Evolutionary conservation across 345 rosid genomes (phyloP).

Genomic region (Syzygium oleosum): DNA sequence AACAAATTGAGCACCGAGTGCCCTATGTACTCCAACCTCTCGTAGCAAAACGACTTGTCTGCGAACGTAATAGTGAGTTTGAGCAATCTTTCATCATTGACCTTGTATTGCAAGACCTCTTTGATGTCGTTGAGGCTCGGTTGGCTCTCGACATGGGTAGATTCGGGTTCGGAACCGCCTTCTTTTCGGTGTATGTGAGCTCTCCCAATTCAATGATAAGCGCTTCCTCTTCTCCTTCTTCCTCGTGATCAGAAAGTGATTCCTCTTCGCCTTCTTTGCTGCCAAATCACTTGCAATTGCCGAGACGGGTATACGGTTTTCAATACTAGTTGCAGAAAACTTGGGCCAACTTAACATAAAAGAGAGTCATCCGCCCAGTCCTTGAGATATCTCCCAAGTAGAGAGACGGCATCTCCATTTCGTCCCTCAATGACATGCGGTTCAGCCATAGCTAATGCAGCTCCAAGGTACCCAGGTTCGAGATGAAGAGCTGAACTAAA

Average conservation of each 20-base stretch:
- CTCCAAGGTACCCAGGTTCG: constrained; percentile 94
- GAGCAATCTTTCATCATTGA: constrained; percentile 9
- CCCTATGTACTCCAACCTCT: constrained; percentile 41
- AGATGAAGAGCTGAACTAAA: constrained; percentile 86
- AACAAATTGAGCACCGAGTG: constrained; percentile 38
- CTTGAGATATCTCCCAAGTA: constrained; percentile 89
- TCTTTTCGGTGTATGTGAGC: no score
- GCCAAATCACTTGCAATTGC: no score
- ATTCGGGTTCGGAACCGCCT: no score
- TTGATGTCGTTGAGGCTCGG: no score
- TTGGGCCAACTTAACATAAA: constrained; percentile 94
- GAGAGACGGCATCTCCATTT: constrained; percentile 83
- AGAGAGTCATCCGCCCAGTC: constrained; percentile 99
- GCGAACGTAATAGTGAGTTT: constrained; percentile 34
- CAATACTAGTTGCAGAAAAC: constrained; percentile 71
- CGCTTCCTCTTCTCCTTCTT: no score
- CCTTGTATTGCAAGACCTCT: no score
- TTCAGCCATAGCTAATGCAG: constrained; percentile 94
- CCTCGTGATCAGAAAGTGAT: no score
- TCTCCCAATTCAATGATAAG: no score
- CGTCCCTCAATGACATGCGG: constrained; percentile 87
- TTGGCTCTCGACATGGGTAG: no score
- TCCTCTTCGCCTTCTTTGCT: no score
- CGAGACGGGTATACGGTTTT: no score
- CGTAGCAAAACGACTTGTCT: constrained; percentile 18